Evolutionary conservation across 192 early-diverging fungal species (phyloP).

Genomic region (Linnemannia schmuckeri): DNA sequence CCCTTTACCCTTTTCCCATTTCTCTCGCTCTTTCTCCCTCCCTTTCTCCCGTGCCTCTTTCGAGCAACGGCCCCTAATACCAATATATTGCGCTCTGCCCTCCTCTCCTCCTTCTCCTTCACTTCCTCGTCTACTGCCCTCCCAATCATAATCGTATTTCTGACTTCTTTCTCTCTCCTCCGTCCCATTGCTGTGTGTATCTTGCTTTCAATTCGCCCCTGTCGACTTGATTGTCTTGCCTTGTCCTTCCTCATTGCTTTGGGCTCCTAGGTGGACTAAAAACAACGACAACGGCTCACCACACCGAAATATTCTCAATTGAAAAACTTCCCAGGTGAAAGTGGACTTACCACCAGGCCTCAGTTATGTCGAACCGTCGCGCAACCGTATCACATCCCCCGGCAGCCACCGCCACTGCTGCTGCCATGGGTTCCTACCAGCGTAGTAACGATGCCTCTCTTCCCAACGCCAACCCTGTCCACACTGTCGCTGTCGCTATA

Average conservation of each 20-base stretch:
- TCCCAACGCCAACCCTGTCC: neutral
- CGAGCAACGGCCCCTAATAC: constrained; percentile 2
- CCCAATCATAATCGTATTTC: neutral
- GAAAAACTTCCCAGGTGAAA: neutral
- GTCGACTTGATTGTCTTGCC: neutral
- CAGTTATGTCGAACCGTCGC: neutral
- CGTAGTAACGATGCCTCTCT: neutral
- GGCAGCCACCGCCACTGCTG: neutral
- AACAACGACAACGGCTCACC: neutral
- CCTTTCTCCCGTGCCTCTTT: neutral
- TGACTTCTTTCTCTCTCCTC: neutral
- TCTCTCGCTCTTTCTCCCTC: neutral
- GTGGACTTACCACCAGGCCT: neutral
- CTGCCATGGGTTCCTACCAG: neutral
- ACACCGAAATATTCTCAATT: neutral
- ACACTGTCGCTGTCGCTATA: neutral
- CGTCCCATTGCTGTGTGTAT: neutral
- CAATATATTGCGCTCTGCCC: neutral
- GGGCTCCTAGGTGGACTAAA: neutral
- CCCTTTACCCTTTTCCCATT: neutral
- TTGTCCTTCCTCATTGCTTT: neutral
- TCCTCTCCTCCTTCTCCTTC: neutral
- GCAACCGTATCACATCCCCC: neutral
- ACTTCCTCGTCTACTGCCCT: neutral
- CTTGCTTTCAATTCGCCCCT: neutral